phyloP scores from a whole-genome alignment of 1,284 basidiomycete species.

The Ustilago crameri region DNA sequence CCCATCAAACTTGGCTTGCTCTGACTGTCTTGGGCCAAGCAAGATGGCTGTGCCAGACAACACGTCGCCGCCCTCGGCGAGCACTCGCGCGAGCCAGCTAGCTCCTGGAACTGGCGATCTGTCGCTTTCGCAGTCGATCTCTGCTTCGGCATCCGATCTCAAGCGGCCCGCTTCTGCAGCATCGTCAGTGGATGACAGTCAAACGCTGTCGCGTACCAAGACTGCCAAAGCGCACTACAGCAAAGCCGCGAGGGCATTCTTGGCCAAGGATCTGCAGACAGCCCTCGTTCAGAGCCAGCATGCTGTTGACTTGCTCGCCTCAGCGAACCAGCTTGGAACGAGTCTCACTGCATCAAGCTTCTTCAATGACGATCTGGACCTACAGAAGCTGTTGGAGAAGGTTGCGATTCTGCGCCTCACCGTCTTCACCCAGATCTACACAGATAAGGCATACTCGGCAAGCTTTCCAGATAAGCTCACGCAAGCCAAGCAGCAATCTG shows the following conservation, averaged over 20 bases:
- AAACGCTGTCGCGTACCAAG: conserved; percentile 35
- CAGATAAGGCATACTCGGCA: conserved; percentile 19
- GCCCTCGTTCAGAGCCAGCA: conserved; percentile 46
- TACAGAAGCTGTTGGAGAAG: conserved; percentile 33
- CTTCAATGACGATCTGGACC: conserved; percentile 26
- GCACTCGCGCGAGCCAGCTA: conserved; percentile 5
- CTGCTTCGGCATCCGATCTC: conserved; percentile 38
- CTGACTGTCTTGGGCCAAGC: too few species aligned
- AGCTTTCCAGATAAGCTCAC: conserved; percentile 23
- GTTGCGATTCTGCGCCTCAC: conserved; percentile 49
- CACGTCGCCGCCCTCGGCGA: conserved; percentile 6
- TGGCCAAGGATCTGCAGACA: conserved; percentile 45
- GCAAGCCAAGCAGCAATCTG: conserved; percentile 16
- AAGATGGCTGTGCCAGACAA: conserved; percentile 31
- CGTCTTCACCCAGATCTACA: conserved; percentile 46
- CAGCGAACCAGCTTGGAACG: conserved; percentile 31
- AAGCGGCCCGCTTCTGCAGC: conserved; percentile 40
- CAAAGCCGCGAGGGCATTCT: conserved; percentile 49
- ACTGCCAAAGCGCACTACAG: conserved; percentile 37
- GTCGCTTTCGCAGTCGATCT: conserved; percentile 42
- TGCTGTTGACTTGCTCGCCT: conserved; percentile 25
- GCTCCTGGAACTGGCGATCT: conserved; percentile 11
- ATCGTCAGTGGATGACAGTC: conserved; percentile 27
- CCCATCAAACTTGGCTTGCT: too few species aligned
- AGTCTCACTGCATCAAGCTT: conserved; percentile 34